Evolutionary conservation across 805 yeast genomes (phyloP).

Genomic region (Maudiozyma turicensis): DNA sequence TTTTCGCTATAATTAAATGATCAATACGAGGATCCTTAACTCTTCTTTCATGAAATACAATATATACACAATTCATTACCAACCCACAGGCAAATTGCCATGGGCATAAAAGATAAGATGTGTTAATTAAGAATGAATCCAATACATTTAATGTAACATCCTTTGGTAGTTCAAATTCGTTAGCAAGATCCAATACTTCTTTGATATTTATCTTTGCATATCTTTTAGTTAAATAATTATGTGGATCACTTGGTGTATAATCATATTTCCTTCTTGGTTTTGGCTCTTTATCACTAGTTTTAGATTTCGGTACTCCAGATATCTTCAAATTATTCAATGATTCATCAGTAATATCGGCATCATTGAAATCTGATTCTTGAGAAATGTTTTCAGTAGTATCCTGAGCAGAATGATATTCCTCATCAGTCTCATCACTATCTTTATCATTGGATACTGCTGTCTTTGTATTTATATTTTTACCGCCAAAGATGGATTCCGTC

Average conservation of each 20-base stretch:
- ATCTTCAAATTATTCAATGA: neutral
- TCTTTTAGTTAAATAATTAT: slow-evolving; percentile 20
- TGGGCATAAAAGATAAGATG: slow-evolving; percentile 46
- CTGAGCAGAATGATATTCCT: neutral
- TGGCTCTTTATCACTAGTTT: neutral
- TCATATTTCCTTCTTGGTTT: neutral
- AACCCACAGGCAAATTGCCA: slow-evolving; percentile 67
- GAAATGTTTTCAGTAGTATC: neutral
- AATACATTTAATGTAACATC: slow-evolving; percentile 41
- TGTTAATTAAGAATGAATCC: slow-evolving; percentile 40
- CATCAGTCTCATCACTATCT: neutral
- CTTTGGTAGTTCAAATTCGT: slow-evolving; percentile 52
- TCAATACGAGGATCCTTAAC: slow-evolving; percentile 40
- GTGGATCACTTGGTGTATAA: neutral
- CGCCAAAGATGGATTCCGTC: neutral
- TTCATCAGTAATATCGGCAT: neutral
- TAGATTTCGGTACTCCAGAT: neutral
- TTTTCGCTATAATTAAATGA: slow-evolving; percentile 38
- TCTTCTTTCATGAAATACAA: slow-evolving; percentile 42
- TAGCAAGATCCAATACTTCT: slow-evolving; percentile 43
- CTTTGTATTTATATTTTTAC: neutral
- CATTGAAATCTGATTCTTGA: neutral
- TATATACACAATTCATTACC: slow-evolving; percentile 46
- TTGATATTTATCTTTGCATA: slow-evolving; percentile 31
- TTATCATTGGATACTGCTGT: neutral